phyloP scores from a whole-genome alignment of 1,284 basidiomycete species.

The Apiotrichum siamense region DNA sequence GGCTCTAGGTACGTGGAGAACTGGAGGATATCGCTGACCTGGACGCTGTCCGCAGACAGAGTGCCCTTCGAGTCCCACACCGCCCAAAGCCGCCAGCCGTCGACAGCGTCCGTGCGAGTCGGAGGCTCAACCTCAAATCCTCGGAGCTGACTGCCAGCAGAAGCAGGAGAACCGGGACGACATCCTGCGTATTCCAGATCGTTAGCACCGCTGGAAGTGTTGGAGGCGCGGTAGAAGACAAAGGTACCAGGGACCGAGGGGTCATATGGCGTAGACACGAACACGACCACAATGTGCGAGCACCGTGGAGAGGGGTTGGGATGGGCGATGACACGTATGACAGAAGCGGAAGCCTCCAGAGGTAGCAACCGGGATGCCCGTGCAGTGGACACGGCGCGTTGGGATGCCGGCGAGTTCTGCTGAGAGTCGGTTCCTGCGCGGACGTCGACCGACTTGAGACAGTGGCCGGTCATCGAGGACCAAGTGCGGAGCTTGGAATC shows the following conservation, averaged over 20 bases:
- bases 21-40: conserved; percentile 35
- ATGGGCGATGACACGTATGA: conserved; percentile 39
- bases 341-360: conserved; percentile 17
- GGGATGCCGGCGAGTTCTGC: neutral
- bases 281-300: conserved; percentile 42
- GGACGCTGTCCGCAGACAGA: conserved; percentile 24
- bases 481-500: conserved; percentile 78
- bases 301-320: conserved; percentile 30
- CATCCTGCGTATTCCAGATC: conserved; percentile 39
- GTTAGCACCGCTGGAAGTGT: conserved; percentile 20
- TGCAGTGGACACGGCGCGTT: neutral
- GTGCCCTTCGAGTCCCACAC: conserved; percentile 45
- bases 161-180: conserved; percentile 24
- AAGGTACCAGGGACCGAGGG: conserved; percentile 39
- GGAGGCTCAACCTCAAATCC: conserved; percentile 45
- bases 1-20: conserved; percentile 32
- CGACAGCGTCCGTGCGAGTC: conserved; percentile 20
- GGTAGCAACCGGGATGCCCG: neutral
- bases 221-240: conserved; percentile 40
- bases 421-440: conserved; percentile 12
- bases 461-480: conserved; percentile 46
- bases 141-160: conserved; percentile 35
- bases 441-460: conserved; percentile 43
- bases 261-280: conserved; percentile 36
- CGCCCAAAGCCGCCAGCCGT: conserved; percentile 47